Evolutionary conservation across 1,284 basidiomycete genomes (phyloP).

Genomic region (Ceratobasidium sp.): DNA sequence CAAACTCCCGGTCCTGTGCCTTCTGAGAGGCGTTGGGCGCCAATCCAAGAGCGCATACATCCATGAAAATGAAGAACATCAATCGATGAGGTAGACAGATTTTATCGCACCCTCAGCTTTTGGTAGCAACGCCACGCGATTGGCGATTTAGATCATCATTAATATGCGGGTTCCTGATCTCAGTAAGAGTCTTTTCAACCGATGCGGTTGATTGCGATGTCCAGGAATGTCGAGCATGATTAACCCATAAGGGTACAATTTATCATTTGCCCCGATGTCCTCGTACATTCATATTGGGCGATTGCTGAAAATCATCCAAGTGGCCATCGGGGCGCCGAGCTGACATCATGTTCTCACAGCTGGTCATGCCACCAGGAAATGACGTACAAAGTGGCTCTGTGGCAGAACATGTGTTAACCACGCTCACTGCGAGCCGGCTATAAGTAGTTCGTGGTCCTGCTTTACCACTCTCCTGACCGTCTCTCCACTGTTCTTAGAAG

Average conservation of each 20-base stretch:
- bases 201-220: no score
- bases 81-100: background rate
- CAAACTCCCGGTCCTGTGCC: background rate
- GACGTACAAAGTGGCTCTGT: background rate
- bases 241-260: no score
- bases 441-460: background rate
- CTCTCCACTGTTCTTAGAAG: no score
- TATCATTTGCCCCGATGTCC: no score
- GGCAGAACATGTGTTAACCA: background rate
- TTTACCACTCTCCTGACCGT: background rate
- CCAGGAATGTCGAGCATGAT: no score
- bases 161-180: no score
- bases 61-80: background rate
- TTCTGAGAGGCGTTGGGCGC: background rate
- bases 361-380: background rate
- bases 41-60: background rate
- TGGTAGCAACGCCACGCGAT: no score
- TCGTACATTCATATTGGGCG: no score
- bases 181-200: no score
- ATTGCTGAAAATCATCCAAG: no score
- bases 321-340: background rate
- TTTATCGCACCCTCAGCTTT: no score
- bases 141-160: no score
- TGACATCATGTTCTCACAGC: background rate
- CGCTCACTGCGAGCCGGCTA: background rate